Percentiles rank a stretch among this genome's conserved stretches.
Evolutionary conservation across 371 early-diverging fungal species (phyloP).

Genomic region (Rhizopus delemar): DNA sequence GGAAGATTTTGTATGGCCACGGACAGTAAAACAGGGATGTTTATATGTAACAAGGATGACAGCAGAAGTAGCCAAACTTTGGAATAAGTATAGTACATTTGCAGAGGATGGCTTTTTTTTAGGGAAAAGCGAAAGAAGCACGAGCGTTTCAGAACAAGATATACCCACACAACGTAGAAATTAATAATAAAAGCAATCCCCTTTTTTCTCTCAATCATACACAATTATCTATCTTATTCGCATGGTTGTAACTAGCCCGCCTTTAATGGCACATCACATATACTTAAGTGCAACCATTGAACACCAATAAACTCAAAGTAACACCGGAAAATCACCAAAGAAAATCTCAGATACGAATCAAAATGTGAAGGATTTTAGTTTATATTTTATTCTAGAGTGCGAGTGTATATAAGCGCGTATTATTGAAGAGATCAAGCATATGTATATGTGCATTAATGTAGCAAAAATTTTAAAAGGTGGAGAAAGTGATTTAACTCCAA

Average conservation of each 20-base stretch:
- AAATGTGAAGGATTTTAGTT: too few relatives aligned
- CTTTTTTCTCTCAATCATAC: too few relatives aligned
- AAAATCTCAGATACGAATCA: too few relatives aligned
- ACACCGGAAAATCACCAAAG: too few relatives aligned
- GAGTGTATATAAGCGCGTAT: too few relatives aligned
- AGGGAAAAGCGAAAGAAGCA: conserved; percentile 21
- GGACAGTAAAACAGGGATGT: conserved; percentile 48
- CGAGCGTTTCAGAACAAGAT: conserved; percentile 17
- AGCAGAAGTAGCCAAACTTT: conserved; percentile 50
- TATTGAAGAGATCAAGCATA: not conserved
- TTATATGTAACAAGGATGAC: conserved; percentile 52
- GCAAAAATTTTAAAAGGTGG: not conserved
- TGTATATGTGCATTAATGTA: not conserved
- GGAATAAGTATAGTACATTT: conserved; percentile 44
- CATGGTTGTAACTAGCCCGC: too few relatives aligned
- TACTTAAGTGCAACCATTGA: too few relatives aligned
- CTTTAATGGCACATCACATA: too few relatives aligned
- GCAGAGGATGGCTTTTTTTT: conserved; percentile 39
- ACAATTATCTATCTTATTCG: too few relatives aligned
- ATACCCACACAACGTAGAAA: conserved; percentile 20
- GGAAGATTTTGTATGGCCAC: conserved; percentile 48
- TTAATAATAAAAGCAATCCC: not conserved
- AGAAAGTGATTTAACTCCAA: conserved; percentile 67
- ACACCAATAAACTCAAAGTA: too few relatives aligned
- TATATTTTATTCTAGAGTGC: too few relatives aligned